phyloP scores from a whole-genome alignment of 2,329 filamentous ascomycete species.

The Claviceps sp. region DNA sequence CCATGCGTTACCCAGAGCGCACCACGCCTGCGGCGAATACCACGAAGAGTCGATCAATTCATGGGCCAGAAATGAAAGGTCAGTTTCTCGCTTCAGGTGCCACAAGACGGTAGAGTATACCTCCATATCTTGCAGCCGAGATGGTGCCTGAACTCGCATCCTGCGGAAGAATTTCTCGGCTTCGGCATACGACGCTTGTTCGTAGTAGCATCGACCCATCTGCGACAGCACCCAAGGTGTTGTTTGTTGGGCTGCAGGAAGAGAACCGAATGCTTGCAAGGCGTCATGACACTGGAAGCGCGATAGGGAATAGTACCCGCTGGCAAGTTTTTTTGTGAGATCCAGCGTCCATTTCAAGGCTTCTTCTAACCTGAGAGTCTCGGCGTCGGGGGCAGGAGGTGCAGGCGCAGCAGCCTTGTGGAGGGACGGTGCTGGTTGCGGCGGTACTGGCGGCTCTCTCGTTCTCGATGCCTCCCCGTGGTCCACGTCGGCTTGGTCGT shows the following conservation, averaged over 20 bases:
- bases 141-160: conserved; percentile 67
- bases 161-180: conserved; percentile 77
- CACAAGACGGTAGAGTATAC: conserved; percentile 98
- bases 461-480: conserved; percentile 42
- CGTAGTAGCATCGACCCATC: conserved; percentile 81
- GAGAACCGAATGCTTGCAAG: conserved; percentile 54
- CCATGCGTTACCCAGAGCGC: conserved; percentile 86
- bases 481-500: conserved; percentile 57
- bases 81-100: conserved; percentile 86
- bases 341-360: conserved; percentile 66
- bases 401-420: conserved; percentile 13
- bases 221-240: conserved; percentile 90
- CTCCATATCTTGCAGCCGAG: conserved; percentile 87
- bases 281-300: conserved; percentile 71
- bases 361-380: conserved; percentile 57
- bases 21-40: conserved; percentile 90
- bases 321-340: conserved; percentile 67
- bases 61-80: conserved; percentile 83
- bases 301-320: conserved; percentile 64
- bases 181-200: conserved; percentile 73
- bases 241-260: conserved; percentile 66
- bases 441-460: conserved; percentile 24
- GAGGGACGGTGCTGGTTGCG: conserved; percentile 21
- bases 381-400: conserved; percentile 25
- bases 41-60: conserved; percentile 78